Conservation (phyloP, 1,284 basidiomycete genomes). For the Ceratobasidium sp. region DNA sequence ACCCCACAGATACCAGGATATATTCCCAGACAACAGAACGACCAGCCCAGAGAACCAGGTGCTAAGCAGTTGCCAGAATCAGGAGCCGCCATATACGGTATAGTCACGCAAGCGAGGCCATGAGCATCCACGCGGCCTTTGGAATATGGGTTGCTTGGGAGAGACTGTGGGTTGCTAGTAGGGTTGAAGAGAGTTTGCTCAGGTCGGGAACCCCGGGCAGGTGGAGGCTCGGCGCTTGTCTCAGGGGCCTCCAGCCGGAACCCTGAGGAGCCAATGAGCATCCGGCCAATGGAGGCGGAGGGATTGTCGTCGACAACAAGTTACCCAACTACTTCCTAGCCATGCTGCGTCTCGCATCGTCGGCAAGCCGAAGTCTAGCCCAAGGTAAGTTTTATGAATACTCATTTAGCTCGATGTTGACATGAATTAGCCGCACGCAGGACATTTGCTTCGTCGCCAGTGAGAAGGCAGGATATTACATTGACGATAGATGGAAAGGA, state of each 20-base stretch:
- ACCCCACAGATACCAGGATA: not conserved
- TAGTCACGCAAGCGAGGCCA: not conserved
- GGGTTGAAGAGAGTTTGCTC: not conserved
- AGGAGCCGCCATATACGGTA: not conserved
- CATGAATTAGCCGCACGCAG: slow-evolving; percentile 24
- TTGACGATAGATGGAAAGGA: slow-evolving; percentile 94
- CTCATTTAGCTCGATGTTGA: not conserved
- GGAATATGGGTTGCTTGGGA: not conserved
- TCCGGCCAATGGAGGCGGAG: slow-evolving; percentile 42
- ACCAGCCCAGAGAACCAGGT: not conserved
- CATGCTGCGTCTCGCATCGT: slow-evolving; percentile 45
- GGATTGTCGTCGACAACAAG: slow-evolving; percentile 35
- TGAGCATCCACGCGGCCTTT: not conserved
- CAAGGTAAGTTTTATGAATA: slow-evolving; percentile 16
- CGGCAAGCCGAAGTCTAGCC: slow-evolving; percentile 28
- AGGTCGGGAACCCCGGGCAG: not conserved
- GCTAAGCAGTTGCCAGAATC: not conserved
- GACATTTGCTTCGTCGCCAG: slow-evolving; percentile 72
- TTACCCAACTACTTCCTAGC: slow-evolving; percentile 8
- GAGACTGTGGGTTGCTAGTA: not conserved
- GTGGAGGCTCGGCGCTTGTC: slow-evolving; percentile 6
- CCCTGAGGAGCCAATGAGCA: slow-evolving; percentile 21
- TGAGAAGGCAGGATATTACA: slow-evolving; percentile 83
- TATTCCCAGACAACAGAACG: not conserved
- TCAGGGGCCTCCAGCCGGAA: not conserved